Evolutionary conservation across 352 stramenopile species (phyloP).

Genomic region (Pythium brachiatum): DNA sequence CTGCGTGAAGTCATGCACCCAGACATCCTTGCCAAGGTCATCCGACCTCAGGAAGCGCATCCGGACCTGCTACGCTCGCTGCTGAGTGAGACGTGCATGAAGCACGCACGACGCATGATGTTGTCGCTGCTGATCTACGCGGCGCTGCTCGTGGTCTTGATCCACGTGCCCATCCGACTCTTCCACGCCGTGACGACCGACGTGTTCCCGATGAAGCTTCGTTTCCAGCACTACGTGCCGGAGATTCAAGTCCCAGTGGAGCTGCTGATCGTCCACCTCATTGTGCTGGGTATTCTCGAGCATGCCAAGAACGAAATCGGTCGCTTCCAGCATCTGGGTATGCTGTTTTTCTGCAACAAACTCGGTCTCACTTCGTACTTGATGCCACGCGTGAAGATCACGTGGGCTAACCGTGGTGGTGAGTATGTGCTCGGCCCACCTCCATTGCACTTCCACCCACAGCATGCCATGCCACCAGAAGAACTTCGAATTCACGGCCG

Average conservation of each 20-base stretch:
- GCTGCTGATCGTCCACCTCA: conserved; percentile 94
- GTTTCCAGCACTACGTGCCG: conserved; percentile 91
- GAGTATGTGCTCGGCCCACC: conserved; percentile 55
- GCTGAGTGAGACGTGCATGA: conserved; percentile 91
- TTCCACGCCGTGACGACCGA: conserved; percentile 45
- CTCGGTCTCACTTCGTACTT: conserved; percentile 72
- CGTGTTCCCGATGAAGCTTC: conserved; percentile 74
- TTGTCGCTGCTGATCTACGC: conserved; percentile 92
- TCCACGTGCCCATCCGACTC: conserved; percentile 83
- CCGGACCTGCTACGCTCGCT: conserved; percentile 95
- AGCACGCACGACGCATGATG: conserved; percentile 93
- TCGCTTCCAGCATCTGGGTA: conserved; percentile 62
- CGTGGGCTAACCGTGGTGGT: conserved; percentile 23
- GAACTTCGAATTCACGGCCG: conserved; percentile 67
- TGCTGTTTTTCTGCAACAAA: conserved; percentile 52
- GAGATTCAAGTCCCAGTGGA: conserved; percentile 96
- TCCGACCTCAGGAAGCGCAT: conserved; percentile 95
- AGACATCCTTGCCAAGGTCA: conserved; percentile 85
- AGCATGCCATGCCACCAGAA: conserved; percentile 61
- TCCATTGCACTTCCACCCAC: conserved; percentile 80
- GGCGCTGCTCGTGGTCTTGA: conserved; percentile 79
- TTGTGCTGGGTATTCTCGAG: conserved; percentile 94
- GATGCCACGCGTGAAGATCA: conserved; percentile 46
- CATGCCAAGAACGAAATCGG: conserved; percentile 86
- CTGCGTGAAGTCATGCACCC: conserved; percentile 94